phyloP scores from a whole-genome alignment of 2,329 filamentous ascomycete species.

The Karstenula rhodostoma region DNA sequence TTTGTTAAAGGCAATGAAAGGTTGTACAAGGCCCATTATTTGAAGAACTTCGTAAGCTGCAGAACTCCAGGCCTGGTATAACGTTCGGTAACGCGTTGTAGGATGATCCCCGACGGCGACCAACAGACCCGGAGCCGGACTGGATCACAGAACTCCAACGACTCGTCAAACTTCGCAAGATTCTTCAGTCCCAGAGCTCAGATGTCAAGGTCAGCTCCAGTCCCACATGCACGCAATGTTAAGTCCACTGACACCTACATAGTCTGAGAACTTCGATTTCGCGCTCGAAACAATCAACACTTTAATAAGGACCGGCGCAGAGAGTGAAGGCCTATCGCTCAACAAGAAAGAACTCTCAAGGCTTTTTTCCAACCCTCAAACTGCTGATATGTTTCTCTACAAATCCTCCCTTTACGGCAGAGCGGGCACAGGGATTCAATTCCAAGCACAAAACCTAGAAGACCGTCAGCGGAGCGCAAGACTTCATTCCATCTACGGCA shows the following conservation, averaged over 20 bases:
- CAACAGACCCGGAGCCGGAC: slow-evolving; percentile 36
- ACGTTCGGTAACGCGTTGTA: slow-evolving; percentile 23
- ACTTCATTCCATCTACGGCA: slow-evolving; percentile 73
- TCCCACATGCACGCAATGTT: neutral
- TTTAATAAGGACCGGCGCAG: slow-evolving; percentile 44
- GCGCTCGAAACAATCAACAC: slow-evolving; percentile 52
- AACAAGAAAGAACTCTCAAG: slow-evolving; percentile 51
- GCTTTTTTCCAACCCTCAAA: slow-evolving; percentile 57
- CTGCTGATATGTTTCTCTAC: slow-evolving; percentile 68
- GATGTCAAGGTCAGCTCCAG: slow-evolving; percentile 48
- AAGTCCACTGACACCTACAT: slow-evolving; percentile 15
- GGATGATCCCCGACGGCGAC: slow-evolving; percentile 50
- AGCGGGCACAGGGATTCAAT: slow-evolving; percentile 57
- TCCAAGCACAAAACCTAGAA: slow-evolving; percentile 50
- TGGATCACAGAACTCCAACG: slow-evolving; percentile 44
- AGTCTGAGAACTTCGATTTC: slow-evolving; percentile 46
- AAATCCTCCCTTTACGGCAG: slow-evolving; percentile 66
- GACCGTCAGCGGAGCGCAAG: slow-evolving; percentile 72
- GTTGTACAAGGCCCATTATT: slow-evolving; percentile 70
- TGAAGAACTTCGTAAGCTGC: slow-evolving; percentile 61
- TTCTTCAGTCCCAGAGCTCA: slow-evolving; percentile 53
- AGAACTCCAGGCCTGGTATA: neutral
- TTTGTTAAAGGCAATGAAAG: slow-evolving; percentile 66
- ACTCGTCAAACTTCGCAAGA: slow-evolving; percentile 49
- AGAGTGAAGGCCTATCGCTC: slow-evolving; percentile 55